These are phyloP conservation scores for Niebla homalea DNA, from an alignment of 495 filamentous ascomycete genomes.

Conservation along the genomic window DNA sequence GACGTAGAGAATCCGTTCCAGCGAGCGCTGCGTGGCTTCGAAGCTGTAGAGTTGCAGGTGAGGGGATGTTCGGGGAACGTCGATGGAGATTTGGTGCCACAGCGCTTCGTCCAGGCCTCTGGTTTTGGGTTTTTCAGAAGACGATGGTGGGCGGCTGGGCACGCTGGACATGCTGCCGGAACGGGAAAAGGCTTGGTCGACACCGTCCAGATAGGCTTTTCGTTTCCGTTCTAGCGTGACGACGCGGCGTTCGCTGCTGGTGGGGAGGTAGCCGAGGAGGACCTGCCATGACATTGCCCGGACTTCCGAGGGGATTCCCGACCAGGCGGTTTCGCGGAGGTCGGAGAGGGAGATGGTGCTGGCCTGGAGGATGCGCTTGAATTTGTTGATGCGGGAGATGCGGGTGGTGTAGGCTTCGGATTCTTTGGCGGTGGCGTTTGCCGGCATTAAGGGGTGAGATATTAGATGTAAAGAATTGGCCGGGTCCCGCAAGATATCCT, in stretches of 20 bases:
- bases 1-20: conserved; percentile 90
- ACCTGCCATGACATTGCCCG: conserved; percentile 98
- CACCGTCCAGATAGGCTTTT: conserved; percentile 93
- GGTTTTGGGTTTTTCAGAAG: conserved; percentile 34
- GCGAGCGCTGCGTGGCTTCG: conserved; percentile 84
- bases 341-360: conserved; percentile 77
- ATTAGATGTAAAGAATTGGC: conserved; percentile 93
- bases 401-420: conserved; percentile 74
- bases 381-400: conserved; percentile 94
- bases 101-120: conserved; percentile 86
- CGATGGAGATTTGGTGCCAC: conserved; percentile 98
- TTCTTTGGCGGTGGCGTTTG: conserved; percentile 69
- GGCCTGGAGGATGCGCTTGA: conserved; percentile 87
- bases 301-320: conserved; percentile 85
- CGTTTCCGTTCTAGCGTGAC: conserved; percentile 85
- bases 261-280: conserved; percentile 86
- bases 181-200: conserved; percentile 74
- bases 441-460: conserved; percentile 62
- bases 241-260: conserved; percentile 82
- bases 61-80: conserved; percentile 92
- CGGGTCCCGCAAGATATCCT: conserved; percentile 88
- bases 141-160: conserved; percentile 25
- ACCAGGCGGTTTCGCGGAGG: conserved; percentile 76
- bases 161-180: conserved; percentile 28
- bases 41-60: conserved; percentile 90